phyloP scores from a whole-genome alignment of 2,329 filamentous ascomycete species.

The Colletotrichum noveboracense region DNA sequence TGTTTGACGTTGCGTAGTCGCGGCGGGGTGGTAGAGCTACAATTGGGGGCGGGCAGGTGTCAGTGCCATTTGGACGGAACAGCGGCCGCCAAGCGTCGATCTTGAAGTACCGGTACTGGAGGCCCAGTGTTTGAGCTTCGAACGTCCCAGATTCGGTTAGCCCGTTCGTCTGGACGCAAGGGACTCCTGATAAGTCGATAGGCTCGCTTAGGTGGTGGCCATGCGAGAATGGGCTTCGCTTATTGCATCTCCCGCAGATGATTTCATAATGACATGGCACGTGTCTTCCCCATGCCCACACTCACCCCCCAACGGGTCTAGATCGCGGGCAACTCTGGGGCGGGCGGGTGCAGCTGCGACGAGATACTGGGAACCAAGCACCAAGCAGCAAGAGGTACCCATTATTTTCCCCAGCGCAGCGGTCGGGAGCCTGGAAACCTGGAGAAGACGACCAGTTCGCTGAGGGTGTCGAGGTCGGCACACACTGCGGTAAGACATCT shows the following conservation, averaged over 20 bases:
- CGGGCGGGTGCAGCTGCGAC: neutral
- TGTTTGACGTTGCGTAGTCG: constrained; percentile 15
- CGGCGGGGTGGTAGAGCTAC: constrained; percentile 21
- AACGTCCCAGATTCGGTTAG: neutral
- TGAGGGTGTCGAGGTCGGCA: constrained; percentile 13
- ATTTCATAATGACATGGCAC: constrained; percentile 12
- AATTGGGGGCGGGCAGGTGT: neutral
- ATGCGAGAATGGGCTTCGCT: neutral
- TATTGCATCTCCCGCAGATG: neutral
- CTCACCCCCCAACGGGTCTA: neutral
- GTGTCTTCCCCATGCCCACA: neutral
- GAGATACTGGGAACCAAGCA: neutral
- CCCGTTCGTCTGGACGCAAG: neutral
- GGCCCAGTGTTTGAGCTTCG: neutral
- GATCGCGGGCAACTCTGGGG: constrained; percentile 5
- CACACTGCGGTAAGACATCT: constrained; percentile 12
- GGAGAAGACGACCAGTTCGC: neutral
- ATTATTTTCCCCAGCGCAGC: neutral
- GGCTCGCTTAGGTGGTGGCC: neutral
- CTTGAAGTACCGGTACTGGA: constrained; percentile 8
- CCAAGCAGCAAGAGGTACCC: neutral
- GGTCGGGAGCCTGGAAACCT: neutral
- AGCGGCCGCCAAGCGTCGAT: constrained; percentile 1
- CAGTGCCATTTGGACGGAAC: neutral
- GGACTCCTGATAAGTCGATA: neutral